Evolutionary conservation across 139 green algal genomes (phyloP).

Genomic region (Picochlorum sp.): DNA sequence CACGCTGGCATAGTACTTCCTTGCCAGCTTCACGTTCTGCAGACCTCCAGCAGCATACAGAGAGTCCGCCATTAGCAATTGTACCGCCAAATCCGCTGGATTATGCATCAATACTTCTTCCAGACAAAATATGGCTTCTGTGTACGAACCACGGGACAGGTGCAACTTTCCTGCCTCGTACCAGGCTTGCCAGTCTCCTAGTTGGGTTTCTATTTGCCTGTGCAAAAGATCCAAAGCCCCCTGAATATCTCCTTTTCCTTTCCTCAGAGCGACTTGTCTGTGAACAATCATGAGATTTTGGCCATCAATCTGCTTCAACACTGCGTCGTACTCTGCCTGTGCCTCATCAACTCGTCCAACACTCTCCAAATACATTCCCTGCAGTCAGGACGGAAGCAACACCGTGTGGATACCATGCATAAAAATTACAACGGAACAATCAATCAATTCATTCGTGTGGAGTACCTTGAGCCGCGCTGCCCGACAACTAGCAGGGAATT

Average conservation of each 20-base stretch:
- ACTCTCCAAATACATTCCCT: slow-evolving; percentile 60
- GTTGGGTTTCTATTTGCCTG: slow-evolving; percentile 55
- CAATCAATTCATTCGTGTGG: background rate
- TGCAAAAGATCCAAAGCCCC: slow-evolving; percentile 49
- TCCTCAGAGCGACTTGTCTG: slow-evolving; percentile 51
- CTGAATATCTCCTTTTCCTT: slow-evolving; percentile 38
- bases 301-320: slow-evolving; percentile 39
- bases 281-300: slow-evolving; percentile 53
- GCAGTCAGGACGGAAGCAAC: background rate
- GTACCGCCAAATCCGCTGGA: slow-evolving; percentile 34
- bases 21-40: slow-evolving; percentile 36
- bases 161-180: slow-evolving; percentile 78
- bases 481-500: slow-evolving; percentile 59
- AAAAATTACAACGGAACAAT: background rate
- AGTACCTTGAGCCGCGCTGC: slow-evolving; percentile 47
- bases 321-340: slow-evolving; percentile 44
- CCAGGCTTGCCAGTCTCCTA: slow-evolving; percentile 66
- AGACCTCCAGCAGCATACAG: slow-evolving; percentile 61
- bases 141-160: slow-evolving; percentile 55
- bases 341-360: slow-evolving; percentile 29
- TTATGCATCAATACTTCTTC: slow-evolving; percentile 78
- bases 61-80: slow-evolving; percentile 63
- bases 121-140: slow-evolving; percentile 74
- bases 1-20: slow-evolving; percentile 59
- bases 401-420: background rate